Evolutionary conservation across 2,329 filamentous ascomycete genomes (phyloP), one percentile per base, ranked within the genome.

Genomic region (Paraconiothyrium brasiliense): DNA sequence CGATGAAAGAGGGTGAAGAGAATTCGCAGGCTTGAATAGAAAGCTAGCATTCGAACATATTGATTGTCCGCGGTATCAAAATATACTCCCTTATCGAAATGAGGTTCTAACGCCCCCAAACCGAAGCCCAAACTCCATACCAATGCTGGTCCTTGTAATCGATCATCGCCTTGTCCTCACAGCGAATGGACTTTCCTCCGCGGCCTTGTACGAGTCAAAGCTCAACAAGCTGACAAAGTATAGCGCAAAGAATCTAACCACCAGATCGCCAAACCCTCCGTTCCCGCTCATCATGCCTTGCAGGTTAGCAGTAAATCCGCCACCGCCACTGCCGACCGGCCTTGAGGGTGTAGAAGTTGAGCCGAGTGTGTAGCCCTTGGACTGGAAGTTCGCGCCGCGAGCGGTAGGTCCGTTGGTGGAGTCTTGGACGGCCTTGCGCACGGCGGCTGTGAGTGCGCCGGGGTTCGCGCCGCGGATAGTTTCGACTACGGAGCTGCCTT

Each of bases 381-480:
- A 78, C 27, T 75, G 67, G 68, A 84, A 84, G 0, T 70, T 70
- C 54, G 67, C 65, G 55, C 58, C 69, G n/a, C 66, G 65, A 22
- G 75, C 74, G 8, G 73, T 80, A 1, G 79, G 72, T n/a, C 73
- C 75, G 50, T 74, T 74, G 0, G 75, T 74, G 5, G 75, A 66
- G 62, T 82, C 80, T 41, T 72, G 75, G 16, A 77, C 77, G 56
- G 82, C 82, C 65, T 80, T 81, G 64, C 80, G 75, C 11, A 84
- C 80, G 34, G 82, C 81, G 51, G 79, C 78, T 58, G 81, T 81
- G 20, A 84, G 80, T 39, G 81, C 81, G 24, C 80, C 76, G n/a
- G 81, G 78, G 64, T 84, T 83, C 7, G 82, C 82, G 71, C 82
- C 82, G 37, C 81, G 79, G 62, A 84, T 78, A 3, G 82, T 84